These are phyloP conservation scores for Achlya hypogyna DNA, from an alignment of 352 stramenopile genomes.

Conservation along the genomic window DNA sequence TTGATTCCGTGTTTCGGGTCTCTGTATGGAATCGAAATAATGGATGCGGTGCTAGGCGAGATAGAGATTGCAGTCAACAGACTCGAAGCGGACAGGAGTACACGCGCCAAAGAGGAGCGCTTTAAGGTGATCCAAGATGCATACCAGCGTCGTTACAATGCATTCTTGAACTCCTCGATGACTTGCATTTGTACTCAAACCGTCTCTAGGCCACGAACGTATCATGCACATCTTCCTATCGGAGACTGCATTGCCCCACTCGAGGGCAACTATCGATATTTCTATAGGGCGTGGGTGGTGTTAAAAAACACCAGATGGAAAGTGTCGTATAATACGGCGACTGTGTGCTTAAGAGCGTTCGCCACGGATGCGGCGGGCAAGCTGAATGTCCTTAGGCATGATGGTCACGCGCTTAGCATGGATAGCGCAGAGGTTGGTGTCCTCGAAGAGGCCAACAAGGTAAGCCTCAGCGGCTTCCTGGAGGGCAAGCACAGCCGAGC, in stretches of 20 bases:
- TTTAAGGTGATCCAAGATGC: too few relatives aligned
- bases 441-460: slow-evolving; percentile 66
- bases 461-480: slow-evolving; percentile 25
- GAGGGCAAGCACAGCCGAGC: slow-evolving; percentile 36
- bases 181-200: too few relatives aligned
- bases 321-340: background rate
- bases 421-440: slow-evolving; percentile 92
- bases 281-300: slow-evolving; percentile 20
- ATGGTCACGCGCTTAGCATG: slow-evolving; percentile 91
- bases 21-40: too few relatives aligned
- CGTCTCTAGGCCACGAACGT: too few relatives aligned
- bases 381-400: slow-evolving; percentile 72
- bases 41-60: too few relatives aligned
- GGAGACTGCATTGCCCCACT: background rate
- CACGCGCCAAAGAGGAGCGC: too few relatives aligned
- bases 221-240: too few relatives aligned
- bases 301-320: slow-evolving; percentile 25
- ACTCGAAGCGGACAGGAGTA: too few relatives aligned
- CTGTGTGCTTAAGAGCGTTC: slow-evolving; percentile 18
- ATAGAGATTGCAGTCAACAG: too few relatives aligned
- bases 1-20: too few relatives aligned
- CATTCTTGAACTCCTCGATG: too few relatives aligned
- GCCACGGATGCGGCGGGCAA: slow-evolving; percentile 21
- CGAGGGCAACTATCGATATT: background rate
- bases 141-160: too few relatives aligned